Base-by-base conservation (phyloP, 805 yeast genomes). In the Grigorovia humatica region DNA sequence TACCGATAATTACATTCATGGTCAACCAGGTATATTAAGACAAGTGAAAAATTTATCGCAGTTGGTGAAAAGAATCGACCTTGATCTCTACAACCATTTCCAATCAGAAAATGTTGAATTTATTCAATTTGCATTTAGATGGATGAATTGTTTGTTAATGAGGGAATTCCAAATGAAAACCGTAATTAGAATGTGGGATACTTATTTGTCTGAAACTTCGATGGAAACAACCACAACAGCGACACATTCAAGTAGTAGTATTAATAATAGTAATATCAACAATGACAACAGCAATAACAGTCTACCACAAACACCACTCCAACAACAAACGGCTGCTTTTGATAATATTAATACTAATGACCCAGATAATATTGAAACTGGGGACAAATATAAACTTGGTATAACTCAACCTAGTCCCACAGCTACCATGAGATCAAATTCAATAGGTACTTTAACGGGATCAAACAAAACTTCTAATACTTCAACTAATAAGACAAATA, bases 91-190 rank as follows among this genome's bases (percentile, higher is more conserved):
- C 43, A 73, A 74, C 42, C 98, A 93, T 70, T 78, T 93, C 56
- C 82, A 82, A 54, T 62, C 67, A 1, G 96, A 93, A 64, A 86
- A 86, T 47, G 80, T 93, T n/a, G 96, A 93, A 67, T 93, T 93
- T 62, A 81, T 93, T 56, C 99, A 93, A 68, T 93, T 93, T 68
- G 81, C 96, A 19, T 93, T 93, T 71, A 76, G 99, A 58, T 93
- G 99, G 99, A 93, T 93, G 98, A 93, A 93, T 69, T 93, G 99
- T 71, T 72, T 93, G 61, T 72, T 93, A 48, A 93, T 93, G 99
- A 79, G 99, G 57, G 99, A 93, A 61, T 75, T 93, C 46, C 80
- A 83, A 44, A 81, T 93, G 61, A 72, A 73, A 32, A 78, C 88
- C 54, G 85, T 90, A 5, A 82, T 90, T 20, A 75, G 99, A 52